These are phyloP conservation scores for Apostasia shenzhenica DNA, from an alignment of 106 monocot genomes.

Conservation along the genomic window DNA sequence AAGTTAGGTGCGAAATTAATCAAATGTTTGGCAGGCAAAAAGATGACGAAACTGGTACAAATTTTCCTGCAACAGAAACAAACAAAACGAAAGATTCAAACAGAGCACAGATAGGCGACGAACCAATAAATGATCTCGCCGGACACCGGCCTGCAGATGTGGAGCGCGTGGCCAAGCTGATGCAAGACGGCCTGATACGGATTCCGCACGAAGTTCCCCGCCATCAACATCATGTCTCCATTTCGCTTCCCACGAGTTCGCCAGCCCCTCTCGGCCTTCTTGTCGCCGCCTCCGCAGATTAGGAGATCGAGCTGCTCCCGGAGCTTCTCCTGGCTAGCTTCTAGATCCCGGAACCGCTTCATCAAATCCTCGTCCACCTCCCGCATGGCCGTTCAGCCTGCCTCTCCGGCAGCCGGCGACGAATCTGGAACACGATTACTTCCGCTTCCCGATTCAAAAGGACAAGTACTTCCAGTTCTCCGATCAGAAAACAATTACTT, in stretches of 20 bases:
- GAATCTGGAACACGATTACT: background rate
- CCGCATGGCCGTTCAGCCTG: conserved; percentile 1
- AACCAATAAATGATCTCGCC: conserved; percentile 41
- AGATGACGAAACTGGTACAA: too few relatives aligned
- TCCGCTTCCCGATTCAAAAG: too few relatives aligned
- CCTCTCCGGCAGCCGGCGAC: background rate
- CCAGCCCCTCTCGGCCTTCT: background rate
- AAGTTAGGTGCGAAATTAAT: background rate
- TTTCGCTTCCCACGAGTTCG: background rate
- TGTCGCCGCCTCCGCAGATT: background rate
- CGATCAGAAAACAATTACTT: background rate
- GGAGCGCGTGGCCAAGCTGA: conserved; percentile 28
- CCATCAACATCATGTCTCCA: conserved; percentile 1
- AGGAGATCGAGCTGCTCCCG: conserved; percentile 20
- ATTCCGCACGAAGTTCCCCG: conserved; percentile 16
- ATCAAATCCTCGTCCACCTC: conserved; percentile 11
- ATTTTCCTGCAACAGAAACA: too few relatives aligned
- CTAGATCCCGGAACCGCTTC: conserved; percentile 28
- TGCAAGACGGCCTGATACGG: conserved; percentile 25
- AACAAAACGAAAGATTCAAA: background rate
- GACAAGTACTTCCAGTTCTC: background rate
- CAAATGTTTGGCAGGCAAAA: background rate
- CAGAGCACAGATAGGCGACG: background rate
- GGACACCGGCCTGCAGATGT: conserved; percentile 14
- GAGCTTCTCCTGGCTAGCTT: conserved; percentile 29